These are phyloP conservation scores for Rosa persica DNA, from an alignment of 306 rosid genomes.

Conservation along the genomic window DNA sequence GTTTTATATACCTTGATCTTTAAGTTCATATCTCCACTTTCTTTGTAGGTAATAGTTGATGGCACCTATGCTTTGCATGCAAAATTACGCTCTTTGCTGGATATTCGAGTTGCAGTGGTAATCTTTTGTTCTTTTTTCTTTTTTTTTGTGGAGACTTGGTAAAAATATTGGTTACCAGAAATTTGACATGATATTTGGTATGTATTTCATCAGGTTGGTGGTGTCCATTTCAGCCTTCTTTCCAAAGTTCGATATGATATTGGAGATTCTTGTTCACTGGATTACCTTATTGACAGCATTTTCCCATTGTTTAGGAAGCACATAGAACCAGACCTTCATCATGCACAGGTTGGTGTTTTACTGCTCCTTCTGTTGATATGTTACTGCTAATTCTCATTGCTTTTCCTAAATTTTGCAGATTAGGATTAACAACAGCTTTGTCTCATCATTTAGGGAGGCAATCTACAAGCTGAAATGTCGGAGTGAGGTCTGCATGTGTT, in stretches of 20 bases:
- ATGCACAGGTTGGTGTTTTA: constrained; percentile 83
- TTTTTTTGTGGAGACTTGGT: constrained; percentile 6
- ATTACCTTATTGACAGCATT: constrained; percentile 96
- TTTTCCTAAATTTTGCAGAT: constrained; percentile 60
- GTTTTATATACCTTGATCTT: background rate
- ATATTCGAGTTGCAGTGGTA: constrained; percentile 99
- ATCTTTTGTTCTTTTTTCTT: constrained; percentile 9
- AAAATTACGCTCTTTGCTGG: constrained; percentile 90
- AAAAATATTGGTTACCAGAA: constrained; percentile 21
- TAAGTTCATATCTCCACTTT: constrained; percentile 22
- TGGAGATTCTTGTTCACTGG: constrained; percentile 97
- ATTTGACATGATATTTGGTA: constrained; percentile 18
- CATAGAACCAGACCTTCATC: constrained; percentile 99
- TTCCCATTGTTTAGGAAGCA: constrained; percentile 96
- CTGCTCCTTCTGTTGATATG: constrained; percentile 35
- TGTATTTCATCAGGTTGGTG: constrained; percentile 81
- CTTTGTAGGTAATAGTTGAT: constrained; percentile 82
- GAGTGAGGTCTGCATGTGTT: constrained; percentile 65
- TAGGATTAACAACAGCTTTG: constrained; percentile 97
- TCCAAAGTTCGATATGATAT: constrained; percentile 95
- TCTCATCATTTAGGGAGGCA: constrained; percentile 98
- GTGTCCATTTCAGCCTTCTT: constrained; percentile 95
- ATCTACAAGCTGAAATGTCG: constrained; percentile 95
- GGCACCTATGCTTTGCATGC: constrained; percentile 98
- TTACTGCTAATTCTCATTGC: constrained; percentile 29